Base-by-base conservation (phyloP, 805 yeast genomes). In the Tetrapisispora namnaoensis region DNA sequence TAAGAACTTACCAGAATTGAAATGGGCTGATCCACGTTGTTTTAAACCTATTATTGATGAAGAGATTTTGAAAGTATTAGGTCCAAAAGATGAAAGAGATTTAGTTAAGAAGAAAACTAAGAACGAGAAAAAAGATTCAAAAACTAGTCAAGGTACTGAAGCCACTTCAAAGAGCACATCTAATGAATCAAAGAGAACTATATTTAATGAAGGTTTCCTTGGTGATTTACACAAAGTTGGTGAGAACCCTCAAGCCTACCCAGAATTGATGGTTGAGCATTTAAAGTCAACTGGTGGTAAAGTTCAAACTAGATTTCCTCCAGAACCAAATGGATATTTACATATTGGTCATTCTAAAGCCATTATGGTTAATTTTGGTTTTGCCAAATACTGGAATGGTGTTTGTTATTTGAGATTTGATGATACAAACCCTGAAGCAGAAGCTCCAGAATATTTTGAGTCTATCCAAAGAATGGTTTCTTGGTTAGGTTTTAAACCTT, bases 321-420 rank as follows among this genome's bases (percentile, higher is more conserved):
- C 99, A 55, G 99, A 93, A 74, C 99, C 99, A 52, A 86, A 95
- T 72, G 99, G 99, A 72, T 93, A 90, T 70, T 78, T 93, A 70
- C 99, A 93, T 71, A 93, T 93, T 71, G 99, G 99, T 42, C 99
- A 93, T 65, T 85, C 96, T 39, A 93, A 93, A 70, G 99, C 99
- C 46, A 91, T 93, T 64, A 86, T 93, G 79, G 96, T 91, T 48
- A 90, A 93, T 67, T 93, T 93, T 68, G 99, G 99, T n/a, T 93
- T 75, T 67, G 99, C 99, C 38, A 83, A 85, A 63, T 83, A 72
- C 70, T 75, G 89, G 66, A 76, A 79, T 53, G 99, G 99, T 54
- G 74, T 78, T 47, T 93, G 99, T 68, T 88, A 89, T 65, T 76
- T 93, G 66, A 79, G 99, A 67, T 93, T 80, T 60, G 99, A 93